Conservation (phyloP, 2,329 filamentous ascomycete species). For the Colletotrichum liriopes region DNA sequence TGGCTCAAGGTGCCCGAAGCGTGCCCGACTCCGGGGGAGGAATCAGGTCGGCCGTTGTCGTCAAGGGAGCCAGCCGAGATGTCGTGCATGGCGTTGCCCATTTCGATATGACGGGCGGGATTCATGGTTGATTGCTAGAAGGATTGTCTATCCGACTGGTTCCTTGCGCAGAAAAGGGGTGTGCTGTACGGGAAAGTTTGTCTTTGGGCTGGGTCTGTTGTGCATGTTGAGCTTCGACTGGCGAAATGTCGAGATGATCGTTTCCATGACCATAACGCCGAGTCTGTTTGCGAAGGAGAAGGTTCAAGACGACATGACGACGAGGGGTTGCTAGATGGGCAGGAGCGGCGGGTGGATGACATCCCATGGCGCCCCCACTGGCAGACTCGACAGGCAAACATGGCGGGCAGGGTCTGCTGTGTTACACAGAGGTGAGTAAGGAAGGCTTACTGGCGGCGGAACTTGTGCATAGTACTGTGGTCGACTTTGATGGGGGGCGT, state of each 20-base stretch:
- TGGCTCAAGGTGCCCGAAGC: slow-evolving; percentile 13
- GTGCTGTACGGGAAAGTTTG: not conserved
- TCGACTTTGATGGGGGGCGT: not conserved
- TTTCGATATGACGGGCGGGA: not conserved
- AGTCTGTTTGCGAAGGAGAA: slow-evolving; percentile 19
- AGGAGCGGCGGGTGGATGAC: slow-evolving; percentile 35
- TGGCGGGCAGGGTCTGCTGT: slow-evolving; percentile 21
- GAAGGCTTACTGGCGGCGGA: no score
- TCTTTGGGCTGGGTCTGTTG: not conserved
- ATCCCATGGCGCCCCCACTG: slow-evolving; percentile 19
- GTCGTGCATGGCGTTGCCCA: slow-evolving; percentile 31
- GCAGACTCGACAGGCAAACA: slow-evolving; percentile 23
- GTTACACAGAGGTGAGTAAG: slow-evolving; percentile 24
- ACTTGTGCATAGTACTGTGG: not conserved
- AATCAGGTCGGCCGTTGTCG: slow-evolving; percentile 4
- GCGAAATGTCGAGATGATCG: not conserved
- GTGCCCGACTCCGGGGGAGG: slow-evolving; percentile 29
- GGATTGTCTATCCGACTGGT: not conserved
- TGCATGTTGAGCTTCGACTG: not conserved
- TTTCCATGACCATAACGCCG: not conserved
- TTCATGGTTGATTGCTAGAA: not conserved
- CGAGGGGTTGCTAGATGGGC: slow-evolving; percentile 26
- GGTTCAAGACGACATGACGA: not conserved
- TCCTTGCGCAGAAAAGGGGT: not conserved
- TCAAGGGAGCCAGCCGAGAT: slow-evolving; percentile 18